Evolutionary conservation across 2,329 filamentous ascomycete genomes (phyloP).

Genomic region (Nigrograna mackinnonii): DNA sequence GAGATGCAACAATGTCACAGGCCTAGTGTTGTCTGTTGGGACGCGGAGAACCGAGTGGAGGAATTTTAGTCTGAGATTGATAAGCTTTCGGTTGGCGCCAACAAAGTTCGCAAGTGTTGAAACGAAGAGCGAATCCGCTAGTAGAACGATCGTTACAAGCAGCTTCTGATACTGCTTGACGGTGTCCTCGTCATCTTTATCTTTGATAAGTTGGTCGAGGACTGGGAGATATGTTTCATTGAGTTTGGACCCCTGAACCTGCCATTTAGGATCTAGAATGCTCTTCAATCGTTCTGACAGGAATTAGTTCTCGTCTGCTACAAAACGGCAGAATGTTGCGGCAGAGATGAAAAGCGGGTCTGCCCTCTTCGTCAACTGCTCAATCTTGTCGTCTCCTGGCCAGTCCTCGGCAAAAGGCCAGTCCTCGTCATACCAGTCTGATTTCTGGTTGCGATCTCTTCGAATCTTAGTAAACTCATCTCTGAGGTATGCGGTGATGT

Average conservation of each 20-base stretch:
- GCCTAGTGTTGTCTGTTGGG: conserved; percentile 31
- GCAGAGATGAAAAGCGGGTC: conserved; percentile 40
- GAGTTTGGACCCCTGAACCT: too few relatives aligned
- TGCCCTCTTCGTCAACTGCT: conserved; percentile 25
- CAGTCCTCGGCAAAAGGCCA: too few relatives aligned
- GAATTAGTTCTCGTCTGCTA: too few relatives aligned
- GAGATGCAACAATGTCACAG: conserved; percentile 28
- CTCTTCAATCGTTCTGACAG: too few relatives aligned
- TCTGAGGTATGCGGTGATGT: too few relatives aligned
- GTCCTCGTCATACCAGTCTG: too few relatives aligned
- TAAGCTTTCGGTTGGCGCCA: conserved; percentile 12
- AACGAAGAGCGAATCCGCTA: conserved; percentile 22
- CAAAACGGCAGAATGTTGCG: conserved; percentile 25
- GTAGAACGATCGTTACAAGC: conserved; percentile 19
- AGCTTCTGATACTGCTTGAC: conserved; percentile 13
- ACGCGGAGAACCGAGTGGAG: conserved; percentile 24
- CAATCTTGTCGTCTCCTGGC: conserved; percentile 25
- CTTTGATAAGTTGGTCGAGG: conserved; percentile 22
- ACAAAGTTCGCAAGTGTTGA: conserved; percentile 14
- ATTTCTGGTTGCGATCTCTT: too few relatives aligned
- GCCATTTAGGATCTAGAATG: too few relatives aligned
- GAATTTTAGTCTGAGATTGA: conserved; percentile 25
- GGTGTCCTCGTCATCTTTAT: conserved; percentile 31
- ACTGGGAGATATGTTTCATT: conserved; percentile 21
- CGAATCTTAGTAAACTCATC: too few relatives aligned